A percentile compares a stretch with the other conserved stretches of the same genome.
phyloP scores from a whole-genome alignment of 257 asterid genomes.

The Scutellaria baicalensis region DNA sequence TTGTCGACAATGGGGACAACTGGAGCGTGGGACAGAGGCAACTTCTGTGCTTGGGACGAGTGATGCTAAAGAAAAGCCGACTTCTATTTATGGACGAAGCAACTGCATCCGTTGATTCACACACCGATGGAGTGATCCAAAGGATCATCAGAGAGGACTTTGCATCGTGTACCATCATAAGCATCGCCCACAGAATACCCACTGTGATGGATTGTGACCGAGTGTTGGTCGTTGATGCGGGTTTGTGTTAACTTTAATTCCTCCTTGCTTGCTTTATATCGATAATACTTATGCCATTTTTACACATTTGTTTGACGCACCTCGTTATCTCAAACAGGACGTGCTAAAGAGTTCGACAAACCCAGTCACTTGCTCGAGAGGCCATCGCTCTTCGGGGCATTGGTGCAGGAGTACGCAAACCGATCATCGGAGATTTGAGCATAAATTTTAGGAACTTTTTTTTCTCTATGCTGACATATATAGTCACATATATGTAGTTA shows the following conservation, averaged over 20 bases:
- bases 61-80: slow-evolving; percentile 81
- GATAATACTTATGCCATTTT: background rate
- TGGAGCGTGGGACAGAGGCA: slow-evolving; percentile 99
- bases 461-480: too few relatives aligned
- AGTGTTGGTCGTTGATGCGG: slow-evolving; percentile 88
- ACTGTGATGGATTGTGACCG: slow-evolving; percentile 95
- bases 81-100: slow-evolving; percentile 95
- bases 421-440: slow-evolving; percentile 67
- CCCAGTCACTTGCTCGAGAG: slow-evolving; percentile 73
- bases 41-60: slow-evolving; percentile 88
- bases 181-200: slow-evolving; percentile 97
- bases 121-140: slow-evolving; percentile 88
- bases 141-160: slow-evolving; percentile 90
- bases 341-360: slow-evolving; percentile 72
- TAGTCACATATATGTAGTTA: too few relatives aligned
- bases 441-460: background rate
- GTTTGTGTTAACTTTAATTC: slow-evolving; percentile 24
- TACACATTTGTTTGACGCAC: background rate
- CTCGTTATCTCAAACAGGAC: slow-evolving; percentile 32
- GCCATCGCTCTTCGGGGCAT: slow-evolving; percentile 82
- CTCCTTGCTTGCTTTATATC: background rate
- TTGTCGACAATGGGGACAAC: slow-evolving; percentile 82
- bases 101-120: slow-evolving; percentile 95
- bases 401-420: slow-evolving; percentile 93
- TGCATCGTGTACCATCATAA: slow-evolving; percentile 72